Conservation (phyloP, 1,284 basidiomycete species). For the Ustilago loliicola region DNA sequence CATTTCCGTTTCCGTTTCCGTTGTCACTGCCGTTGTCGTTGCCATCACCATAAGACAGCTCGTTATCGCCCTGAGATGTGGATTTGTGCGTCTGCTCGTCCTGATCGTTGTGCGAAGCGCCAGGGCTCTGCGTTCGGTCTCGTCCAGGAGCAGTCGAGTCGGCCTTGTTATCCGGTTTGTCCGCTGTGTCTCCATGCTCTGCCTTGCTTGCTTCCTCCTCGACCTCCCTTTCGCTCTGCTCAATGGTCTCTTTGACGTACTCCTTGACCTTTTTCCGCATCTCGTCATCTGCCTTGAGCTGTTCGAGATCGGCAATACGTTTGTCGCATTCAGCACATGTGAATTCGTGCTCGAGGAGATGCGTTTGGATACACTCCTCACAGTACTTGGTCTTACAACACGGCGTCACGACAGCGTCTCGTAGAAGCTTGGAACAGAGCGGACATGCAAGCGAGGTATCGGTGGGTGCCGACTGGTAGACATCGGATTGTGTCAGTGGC, state of each 20-base stretch:
- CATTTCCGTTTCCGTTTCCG: conserved; percentile 12
- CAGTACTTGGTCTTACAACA: conserved; percentile 68
- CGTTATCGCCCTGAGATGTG: conserved; percentile 24
- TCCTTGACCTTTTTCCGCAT: conserved; percentile 60
- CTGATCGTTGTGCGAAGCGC: conserved; percentile 31
- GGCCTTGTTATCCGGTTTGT: conserved; percentile 26
- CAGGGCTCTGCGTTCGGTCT: conserved; percentile 23
- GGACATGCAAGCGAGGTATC: conserved; percentile 67
- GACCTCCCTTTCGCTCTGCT: conserved; percentile 62
- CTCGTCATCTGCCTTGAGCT: conserved; percentile 65
- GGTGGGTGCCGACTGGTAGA: conserved; percentile 65
- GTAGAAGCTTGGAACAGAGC: conserved; percentile 65
- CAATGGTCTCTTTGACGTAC: conserved; percentile 65
- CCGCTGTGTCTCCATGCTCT: conserved; percentile 25
- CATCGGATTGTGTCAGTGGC: conserved; percentile 64
- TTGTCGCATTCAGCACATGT: conserved; percentile 69
- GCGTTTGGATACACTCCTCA: conserved; percentile 69
- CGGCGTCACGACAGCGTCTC: conserved; percentile 64
- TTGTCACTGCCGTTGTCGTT: conserved; percentile 12
- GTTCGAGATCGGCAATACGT: conserved; percentile 62
- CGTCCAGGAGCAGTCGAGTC: conserved; percentile 18
- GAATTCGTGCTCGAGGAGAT: conserved; percentile 69
- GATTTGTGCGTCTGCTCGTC: conserved; percentile 48
- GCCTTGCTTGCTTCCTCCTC: conserved; percentile 48
- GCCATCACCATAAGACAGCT: conserved; percentile 31